Evolutionary conservation across 1,139 yeast species (phyloP).

Genomic region (Taphrina pruni): DNA sequence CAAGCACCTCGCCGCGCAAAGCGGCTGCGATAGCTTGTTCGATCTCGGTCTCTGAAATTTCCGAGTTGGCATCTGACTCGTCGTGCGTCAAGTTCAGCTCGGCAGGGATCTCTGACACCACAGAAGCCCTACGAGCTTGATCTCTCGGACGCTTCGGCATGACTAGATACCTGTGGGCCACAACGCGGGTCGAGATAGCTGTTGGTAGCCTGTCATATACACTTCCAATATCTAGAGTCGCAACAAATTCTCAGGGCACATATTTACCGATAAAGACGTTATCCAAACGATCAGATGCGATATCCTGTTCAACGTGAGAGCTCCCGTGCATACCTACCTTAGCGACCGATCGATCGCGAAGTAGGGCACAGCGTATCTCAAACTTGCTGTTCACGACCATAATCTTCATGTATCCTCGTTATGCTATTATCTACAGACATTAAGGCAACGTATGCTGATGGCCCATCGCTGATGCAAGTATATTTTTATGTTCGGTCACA

Average conservation of each 20-base stretch:
- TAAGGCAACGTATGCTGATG: not conserved
- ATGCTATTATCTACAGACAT: not conserved
- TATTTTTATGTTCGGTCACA: not conserved
- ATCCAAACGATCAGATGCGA: slow-evolving; percentile 11
- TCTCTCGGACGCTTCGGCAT: slow-evolving; percentile 37
- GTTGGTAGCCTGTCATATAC: not conserved
- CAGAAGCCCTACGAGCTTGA: not conserved
- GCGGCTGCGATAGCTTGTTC: slow-evolving; percentile 33
- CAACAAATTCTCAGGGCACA: slow-evolving; percentile 18
- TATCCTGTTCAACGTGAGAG: not conserved
- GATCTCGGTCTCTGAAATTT: slow-evolving; percentile 24
- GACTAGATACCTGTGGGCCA: not conserved
- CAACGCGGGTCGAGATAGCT: too few relatives aligned
- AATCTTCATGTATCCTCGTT: too few relatives aligned
- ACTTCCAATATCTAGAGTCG: not conserved
- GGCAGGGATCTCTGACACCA: slow-evolving; percentile 7
- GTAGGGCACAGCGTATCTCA: too few relatives aligned
- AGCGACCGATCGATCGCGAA: too few relatives aligned
- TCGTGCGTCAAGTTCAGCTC: slow-evolving; percentile 2
- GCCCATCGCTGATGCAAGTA: slow-evolving; percentile 3
- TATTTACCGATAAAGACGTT: slow-evolving; percentile 5
- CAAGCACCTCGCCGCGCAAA: slow-evolving; percentile 31
- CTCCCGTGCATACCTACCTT: too few relatives aligned
- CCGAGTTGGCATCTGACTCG: slow-evolving; percentile 19
- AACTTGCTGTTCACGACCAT: too few relatives aligned